Evolutionary conservation across 768 basidiomycete genomes (phyloP), one percentile per base, ranked within the genome.

Genomic region (Boletales sp.): DNA sequence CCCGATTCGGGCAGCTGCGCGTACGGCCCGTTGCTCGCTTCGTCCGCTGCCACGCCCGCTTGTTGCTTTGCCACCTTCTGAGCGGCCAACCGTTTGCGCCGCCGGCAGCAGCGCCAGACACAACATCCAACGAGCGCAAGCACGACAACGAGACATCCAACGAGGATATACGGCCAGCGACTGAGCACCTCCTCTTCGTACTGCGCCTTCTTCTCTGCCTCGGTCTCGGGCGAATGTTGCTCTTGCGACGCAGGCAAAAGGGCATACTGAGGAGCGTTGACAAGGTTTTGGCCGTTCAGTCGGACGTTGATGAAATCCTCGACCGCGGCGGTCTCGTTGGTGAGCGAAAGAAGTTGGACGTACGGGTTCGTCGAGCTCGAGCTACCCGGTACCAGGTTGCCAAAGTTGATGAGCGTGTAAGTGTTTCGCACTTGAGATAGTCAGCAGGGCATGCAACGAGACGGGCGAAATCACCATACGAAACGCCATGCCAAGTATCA

Each of bases 401-500:
- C 90, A 58, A 79, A 90, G 66, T 87, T 77, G 44, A 90, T 72
- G 10, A 89, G 74, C 4, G 82, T 78, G 64, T 91, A 90, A 2
- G 76, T 70, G 59, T 89, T 91, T 13, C 89, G 85, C 53, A 91
- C 89, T 90, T n/a, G 54, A 25, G 15, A 39, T 11, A 12, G 42
- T 64, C 33, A 58, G 32, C 42, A 19, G 18, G 52, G 25, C 25
- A 36, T 32, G 46, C 5, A 12, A 19, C 10, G 35, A 34, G 31
- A 15, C 15, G 17, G 30, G 44, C 9, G 28, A 32, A 34, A 38
- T 34, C 8, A 5, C 67, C 86, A 57, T 67, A 90, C 87, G 49
- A 72, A 90, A 88, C 47, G 77, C 78, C 86, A 89, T 88, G 55
- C 88, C 88, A 43, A 90, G 75, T 58, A 90, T 87, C 75, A 90